Conservation (phyloP, 176 grass and related monocot genomes). For the Zizania latifolia region DNA sequence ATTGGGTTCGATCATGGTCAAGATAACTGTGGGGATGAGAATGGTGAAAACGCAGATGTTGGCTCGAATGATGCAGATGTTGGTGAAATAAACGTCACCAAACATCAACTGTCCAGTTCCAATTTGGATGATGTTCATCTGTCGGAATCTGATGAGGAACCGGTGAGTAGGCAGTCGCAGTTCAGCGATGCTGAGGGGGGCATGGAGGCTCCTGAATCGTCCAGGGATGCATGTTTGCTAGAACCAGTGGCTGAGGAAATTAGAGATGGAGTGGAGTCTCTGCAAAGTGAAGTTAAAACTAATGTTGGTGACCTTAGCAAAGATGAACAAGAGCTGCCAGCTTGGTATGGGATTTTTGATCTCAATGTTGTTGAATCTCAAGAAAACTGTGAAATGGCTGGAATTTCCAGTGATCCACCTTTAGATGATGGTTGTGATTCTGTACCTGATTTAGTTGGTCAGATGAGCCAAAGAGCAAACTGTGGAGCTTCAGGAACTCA, state of each 20-base stretch:
- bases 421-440: slow-evolving; percentile 11
- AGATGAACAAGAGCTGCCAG: slow-evolving; percentile 40
- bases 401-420: slow-evolving; percentile 12
- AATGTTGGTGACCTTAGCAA: neutral
- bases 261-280: slow-evolving; percentile 10
- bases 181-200: neutral
- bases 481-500: slow-evolving; percentile 19
- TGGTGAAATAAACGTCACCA: slow-evolving; percentile 17
- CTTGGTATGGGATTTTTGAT: slow-evolving; percentile 44
- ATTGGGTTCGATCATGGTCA: neutral
- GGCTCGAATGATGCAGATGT: neutral
- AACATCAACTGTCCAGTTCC: neutral
- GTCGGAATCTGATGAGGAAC: slow-evolving; percentile 22
- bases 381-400: slow-evolving; percentile 22
- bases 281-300: slow-evolving; percentile 20
- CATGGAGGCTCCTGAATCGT: neutral
- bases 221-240: neutral
- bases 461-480: neutral
- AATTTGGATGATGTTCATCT: slow-evolving; percentile 28
- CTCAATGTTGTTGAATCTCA: slow-evolving; percentile 30
- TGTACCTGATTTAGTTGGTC: slow-evolving; percentile 21
- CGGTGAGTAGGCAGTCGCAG: neutral
- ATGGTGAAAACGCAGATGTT: slow-evolving; percentile 7
- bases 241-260: neutral
- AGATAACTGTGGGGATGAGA: neutral